phyloP scores from a whole-genome alignment of 768 basidiomycete genomes.

The Pisolithus microcarpus region DNA sequence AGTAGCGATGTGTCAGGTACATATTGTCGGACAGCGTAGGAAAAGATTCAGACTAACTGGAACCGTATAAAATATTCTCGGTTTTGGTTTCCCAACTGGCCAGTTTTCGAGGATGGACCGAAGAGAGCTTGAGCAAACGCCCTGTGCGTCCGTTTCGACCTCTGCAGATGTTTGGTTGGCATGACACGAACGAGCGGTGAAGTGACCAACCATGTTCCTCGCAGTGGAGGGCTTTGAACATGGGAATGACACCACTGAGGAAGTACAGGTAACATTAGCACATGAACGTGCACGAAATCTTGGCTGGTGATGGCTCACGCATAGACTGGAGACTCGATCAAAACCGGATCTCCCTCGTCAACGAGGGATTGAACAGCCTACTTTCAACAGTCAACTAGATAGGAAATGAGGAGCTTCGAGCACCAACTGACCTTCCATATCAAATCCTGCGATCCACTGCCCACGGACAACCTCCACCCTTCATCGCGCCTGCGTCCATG shows the following conservation, averaged over 20 bases:
- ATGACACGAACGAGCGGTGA: neutral
- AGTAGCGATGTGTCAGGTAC: neutral
- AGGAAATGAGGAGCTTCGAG: neutral
- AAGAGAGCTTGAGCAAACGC: slow-evolving; percentile 55
- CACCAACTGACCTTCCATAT: slow-evolving; percentile 62
- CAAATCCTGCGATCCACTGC: slow-evolving; percentile 83
- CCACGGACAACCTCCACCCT: slow-evolving; percentile 74
- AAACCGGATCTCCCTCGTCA: slow-evolving; percentile 71
- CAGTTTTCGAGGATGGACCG: slow-evolving; percentile 64
- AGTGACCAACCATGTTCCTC: slow-evolving; percentile 48
- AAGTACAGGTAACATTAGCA: neutral
- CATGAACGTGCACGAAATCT: neutral
- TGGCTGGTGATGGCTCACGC: slow-evolving; percentile 36
- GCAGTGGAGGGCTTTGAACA: slow-evolving; percentile 49
- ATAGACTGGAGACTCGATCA: slow-evolving; percentile 81
- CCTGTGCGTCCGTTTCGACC: slow-evolving; percentile 69
- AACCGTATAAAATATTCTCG: slow-evolving; percentile 77
- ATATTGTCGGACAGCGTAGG: slow-evolving; percentile 5
- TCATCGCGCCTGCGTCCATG: slow-evolving; percentile 58
- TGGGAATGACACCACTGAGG: slow-evolving; percentile 57
- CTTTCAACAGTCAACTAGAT: slow-evolving; percentile 1
- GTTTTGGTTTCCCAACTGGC: slow-evolving; percentile 64
- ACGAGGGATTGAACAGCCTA: slow-evolving; percentile 68
- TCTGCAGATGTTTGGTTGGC: slow-evolving; percentile 37
- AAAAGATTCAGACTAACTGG: slow-evolving; percentile 38